Conservation (phyloP, 1,284 basidiomycete species). For the Ganoderma leucocontextum region DNA sequence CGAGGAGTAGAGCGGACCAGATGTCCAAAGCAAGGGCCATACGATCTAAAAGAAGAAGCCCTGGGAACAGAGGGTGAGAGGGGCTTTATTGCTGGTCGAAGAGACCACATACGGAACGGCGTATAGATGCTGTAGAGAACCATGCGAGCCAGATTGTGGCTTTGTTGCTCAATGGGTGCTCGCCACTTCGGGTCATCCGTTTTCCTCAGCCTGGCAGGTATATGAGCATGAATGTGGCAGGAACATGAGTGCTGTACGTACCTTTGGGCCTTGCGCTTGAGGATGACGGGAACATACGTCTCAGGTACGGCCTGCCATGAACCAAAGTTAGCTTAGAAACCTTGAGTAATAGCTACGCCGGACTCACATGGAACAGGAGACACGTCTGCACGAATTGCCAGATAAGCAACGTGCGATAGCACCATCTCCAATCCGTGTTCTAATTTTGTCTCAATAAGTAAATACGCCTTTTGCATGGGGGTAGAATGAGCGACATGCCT, state of each 20-base stretch:
- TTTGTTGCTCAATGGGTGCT: constrained; percentile 61
- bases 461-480: not conserved
- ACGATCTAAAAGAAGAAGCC: constrained; percentile 72
- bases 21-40: constrained; percentile 79
- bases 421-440: constrained; percentile 81
- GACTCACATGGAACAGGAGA: constrained; percentile 57
- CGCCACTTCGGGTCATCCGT: constrained; percentile 62
- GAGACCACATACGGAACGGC: constrained; percentile 72
- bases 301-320: constrained; percentile 68
- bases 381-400: constrained; percentile 62
- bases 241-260: constrained; percentile 22
- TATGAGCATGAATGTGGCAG: not conserved
- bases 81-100: not conserved
- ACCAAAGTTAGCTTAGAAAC: not conserved
- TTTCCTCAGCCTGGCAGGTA: constrained; percentile 55
- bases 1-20: constrained; percentile 61
- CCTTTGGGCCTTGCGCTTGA: constrained; percentile 62
- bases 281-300: constrained; percentile 74
- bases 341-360: not conserved
- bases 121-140: constrained; percentile 53
- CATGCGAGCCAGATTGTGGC: constrained; percentile 49
- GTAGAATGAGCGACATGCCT: constrained; percentile 42
- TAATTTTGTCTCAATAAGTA: constrained; percentile 33
- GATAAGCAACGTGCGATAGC: constrained; percentile 72
- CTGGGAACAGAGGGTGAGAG: constrained; percentile 44